A percentile compares a stretch with the other conserved stretches of the same genome.
Evolutionary conservation across 495 filamentous ascomycete species (phyloP).

Genomic region (Bombardia bombarda): DNA sequence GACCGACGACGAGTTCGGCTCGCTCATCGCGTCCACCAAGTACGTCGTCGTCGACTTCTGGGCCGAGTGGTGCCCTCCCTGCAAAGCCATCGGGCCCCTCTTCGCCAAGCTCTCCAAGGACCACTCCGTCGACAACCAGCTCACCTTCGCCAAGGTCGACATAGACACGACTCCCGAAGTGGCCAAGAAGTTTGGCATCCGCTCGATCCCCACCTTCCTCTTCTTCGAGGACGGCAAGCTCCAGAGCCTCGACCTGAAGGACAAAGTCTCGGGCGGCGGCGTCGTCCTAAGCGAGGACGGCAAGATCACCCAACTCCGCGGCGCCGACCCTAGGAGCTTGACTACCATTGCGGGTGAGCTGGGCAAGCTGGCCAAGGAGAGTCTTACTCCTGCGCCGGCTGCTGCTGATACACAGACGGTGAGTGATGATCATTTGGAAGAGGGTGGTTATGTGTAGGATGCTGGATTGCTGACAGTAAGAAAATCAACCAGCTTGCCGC

Average conservation of each 20-base stretch:
- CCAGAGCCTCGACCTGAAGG: conserved; percentile 43
- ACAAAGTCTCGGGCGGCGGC: background rate
- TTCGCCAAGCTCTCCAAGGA: conserved; percentile 43
- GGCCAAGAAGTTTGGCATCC: conserved; percentile 36
- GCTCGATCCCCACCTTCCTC: conserved; percentile 74
- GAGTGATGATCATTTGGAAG: too few relatives aligned
- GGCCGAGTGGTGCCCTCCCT: conserved; percentile 60
- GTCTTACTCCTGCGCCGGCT: too few relatives aligned
- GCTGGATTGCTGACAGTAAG: too few relatives aligned
- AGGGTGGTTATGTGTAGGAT: too few relatives aligned
- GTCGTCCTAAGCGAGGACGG: conserved; percentile 5
- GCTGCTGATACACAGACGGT: too few relatives aligned
- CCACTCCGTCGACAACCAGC: conserved; percentile 29
- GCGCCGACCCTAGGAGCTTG: conserved; percentile 28
- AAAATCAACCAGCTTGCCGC: too few relatives aligned
- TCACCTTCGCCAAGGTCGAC: conserved; percentile 55
- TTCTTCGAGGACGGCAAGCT: conserved; percentile 68
- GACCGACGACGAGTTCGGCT: conserved; percentile 21
- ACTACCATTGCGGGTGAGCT: conserved; percentile 24
- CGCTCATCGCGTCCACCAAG: conserved; percentile 25
- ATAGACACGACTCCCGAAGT: conserved; percentile 44
- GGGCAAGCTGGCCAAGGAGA: conserved; percentile 22
- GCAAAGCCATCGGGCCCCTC: conserved; percentile 58
- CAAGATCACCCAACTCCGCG: conserved; percentile 17
- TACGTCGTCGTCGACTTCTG: conserved; percentile 43